These are phyloP conservation scores for Penicillium diatomitis DNA, from an alignment of 495 filamentous ascomycete genomes.

Conservation along the genomic window DNA sequence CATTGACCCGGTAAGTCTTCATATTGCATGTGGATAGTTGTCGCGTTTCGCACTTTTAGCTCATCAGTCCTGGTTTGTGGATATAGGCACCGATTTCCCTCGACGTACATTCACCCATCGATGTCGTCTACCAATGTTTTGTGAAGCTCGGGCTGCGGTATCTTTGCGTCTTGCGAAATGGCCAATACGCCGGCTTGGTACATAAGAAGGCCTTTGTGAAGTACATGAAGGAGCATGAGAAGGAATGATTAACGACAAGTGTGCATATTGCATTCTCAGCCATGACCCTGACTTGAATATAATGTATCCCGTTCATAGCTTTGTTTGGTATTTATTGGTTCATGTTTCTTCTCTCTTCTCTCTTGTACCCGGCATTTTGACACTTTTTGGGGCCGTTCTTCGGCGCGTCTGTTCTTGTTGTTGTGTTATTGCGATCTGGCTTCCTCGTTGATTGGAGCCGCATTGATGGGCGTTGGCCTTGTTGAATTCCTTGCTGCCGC, in stretches of 20 bases:
- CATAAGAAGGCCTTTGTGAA: constrained; percentile 98
- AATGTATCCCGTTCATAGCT: neutral
- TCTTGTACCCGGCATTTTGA: no score
- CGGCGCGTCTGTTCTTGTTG: no score
- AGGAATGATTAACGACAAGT: constrained; percentile 9
- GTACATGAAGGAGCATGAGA: constrained; percentile 76
- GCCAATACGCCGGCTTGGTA: constrained; percentile 80
- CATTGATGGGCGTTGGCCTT: neutral
- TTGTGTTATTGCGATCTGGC: no score
- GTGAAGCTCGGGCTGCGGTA: constrained; percentile 89
- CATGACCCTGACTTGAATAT: neutral
- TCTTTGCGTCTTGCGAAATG: constrained; percentile 78
- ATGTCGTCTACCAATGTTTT: constrained; percentile 94
- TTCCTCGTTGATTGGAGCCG: neutral
- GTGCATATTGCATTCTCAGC: neutral
- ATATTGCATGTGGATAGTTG: no score
- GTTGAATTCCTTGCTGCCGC: no score
- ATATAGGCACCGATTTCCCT: constrained; percentile 68
- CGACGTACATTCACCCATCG: constrained; percentile 85
- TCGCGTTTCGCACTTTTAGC: no score
- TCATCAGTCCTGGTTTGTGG: neutral
- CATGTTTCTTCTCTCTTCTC: no score
- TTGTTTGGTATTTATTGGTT: neutral
- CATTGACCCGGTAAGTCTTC: constrained; percentile 65
- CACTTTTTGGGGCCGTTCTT: no score